Percentiles rank a stretch among this genome's conserved stretches.
Conservation (phyloP, 768 basidiomycete genomes). For the Lentinula guzmanii region DNA sequence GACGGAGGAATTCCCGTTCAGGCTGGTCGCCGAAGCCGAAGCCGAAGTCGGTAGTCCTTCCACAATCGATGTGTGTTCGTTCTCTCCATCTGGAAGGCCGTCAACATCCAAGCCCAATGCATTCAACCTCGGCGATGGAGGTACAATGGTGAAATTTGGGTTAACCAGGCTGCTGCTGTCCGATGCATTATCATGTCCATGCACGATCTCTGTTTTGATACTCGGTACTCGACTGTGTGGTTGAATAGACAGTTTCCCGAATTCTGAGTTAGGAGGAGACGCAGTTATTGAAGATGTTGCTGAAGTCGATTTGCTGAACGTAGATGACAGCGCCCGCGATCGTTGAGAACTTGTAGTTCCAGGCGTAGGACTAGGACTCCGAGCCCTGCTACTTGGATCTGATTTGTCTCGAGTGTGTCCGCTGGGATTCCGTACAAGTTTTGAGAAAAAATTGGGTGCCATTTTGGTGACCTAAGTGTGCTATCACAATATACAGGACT, state of each 20-base stretch:
- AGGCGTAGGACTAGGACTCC: neutral
- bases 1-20: neutral
- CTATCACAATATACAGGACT: neutral
- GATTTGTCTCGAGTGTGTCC: slow-evolving; percentile 1
- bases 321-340: neutral
- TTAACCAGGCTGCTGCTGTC: slow-evolving; percentile 1
- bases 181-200: neutral
- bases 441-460: slow-evolving; percentile 5
- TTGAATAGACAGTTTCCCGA: neutral
- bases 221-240: slow-evolving; percentile 3
- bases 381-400: neutral
- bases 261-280: neutral
- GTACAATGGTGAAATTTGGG: neutral
- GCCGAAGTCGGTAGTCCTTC: slow-evolving; percentile 6
- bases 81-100: neutral
- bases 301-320: neutral
- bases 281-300: neutral
- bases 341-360: neutral
- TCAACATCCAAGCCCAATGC: neutral
- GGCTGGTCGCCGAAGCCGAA: neutral
- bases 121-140: slow-evolving; percentile 1
- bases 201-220: neutral
- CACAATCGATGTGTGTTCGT: neutral
- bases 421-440: neutral
- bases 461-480: neutral